Evolutionary conservation across 257 asterid species (phyloP).

Genomic region (Solanum pinnatisectum): DNA sequence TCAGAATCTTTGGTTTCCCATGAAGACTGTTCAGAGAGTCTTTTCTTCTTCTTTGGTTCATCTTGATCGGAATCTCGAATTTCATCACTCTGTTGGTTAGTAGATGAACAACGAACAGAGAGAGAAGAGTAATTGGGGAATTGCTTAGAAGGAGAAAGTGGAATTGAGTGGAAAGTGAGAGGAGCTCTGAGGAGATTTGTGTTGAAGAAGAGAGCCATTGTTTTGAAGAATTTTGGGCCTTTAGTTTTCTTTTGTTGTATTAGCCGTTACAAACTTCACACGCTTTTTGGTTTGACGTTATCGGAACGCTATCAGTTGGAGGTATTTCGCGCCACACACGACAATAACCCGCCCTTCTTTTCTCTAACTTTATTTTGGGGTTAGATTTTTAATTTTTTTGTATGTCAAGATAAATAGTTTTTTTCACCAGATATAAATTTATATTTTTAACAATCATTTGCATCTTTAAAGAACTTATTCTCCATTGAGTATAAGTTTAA

Average conservation of each 20-base stretch:
- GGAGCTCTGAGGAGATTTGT: conserved; percentile 25
- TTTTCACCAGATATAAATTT: no score
- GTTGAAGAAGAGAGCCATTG: conserved; percentile 18
- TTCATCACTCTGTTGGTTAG: conserved; percentile 12
- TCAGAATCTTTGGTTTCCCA: conserved; percentile 83
- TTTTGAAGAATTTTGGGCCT: background rate
- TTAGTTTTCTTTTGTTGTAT: background rate
- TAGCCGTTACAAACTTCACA: background rate
- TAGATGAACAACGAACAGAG: background rate
- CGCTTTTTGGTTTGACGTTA: background rate
- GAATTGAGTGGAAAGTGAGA: conserved; percentile 27
- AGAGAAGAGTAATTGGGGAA: background rate
- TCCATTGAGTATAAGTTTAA: no score
- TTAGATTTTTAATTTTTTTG: background rate
- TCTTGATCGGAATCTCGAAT: conserved; percentile 16
- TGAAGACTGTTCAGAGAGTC: conserved; percentile 71
- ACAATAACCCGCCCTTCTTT: background rate
- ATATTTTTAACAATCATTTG: no score
- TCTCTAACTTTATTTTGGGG: background rate
- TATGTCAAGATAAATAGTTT: background rate
- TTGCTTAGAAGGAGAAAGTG: conserved; percentile 1
- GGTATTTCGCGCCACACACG: background rate
- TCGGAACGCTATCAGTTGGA: background rate
- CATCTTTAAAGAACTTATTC: no score
- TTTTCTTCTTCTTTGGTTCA: conserved; percentile 15